Evolutionary conservation across 2,329 filamentous ascomycete genomes (phyloP), one percentile per base, ranked within the genome.

Genomic region (Botrytis byssoidea): DNA sequence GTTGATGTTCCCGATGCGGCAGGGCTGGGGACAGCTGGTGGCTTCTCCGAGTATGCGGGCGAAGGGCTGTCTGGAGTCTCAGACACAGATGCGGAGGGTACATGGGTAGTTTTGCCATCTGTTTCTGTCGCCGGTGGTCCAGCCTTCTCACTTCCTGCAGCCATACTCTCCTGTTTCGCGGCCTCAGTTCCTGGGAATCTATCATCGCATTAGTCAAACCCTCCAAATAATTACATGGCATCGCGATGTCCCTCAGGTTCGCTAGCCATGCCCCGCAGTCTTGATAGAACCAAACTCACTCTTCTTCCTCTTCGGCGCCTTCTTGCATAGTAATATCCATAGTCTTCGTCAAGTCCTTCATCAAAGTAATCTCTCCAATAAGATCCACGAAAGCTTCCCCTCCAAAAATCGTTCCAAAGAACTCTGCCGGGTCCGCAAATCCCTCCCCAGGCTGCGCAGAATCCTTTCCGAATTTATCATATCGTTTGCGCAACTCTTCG

Each of bases 401-500:
- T 78, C 96, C 96, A 81, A 99, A 99, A 79, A 99, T 99, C 86
- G 95, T 97, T 80, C 93, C 93, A 85, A 99, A 99, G 88, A 99
- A 99, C 84, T 99, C 96, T 77, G 94, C 89, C 1, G 96, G 96
- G 82, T 99, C 96, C 86, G 93, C 93, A 83, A 99, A 99, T 76
- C 96, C 96, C 79, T 94, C 93, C 79, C 91, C 90, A 0, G 96
- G 96, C 81, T 95, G 93, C 9, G 96, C 95, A 78, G 93, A 90
- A 80, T 99, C 96, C 84, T 98, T 98, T 82, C 96, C 96, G 86
- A 91, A 95, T 84, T 97, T 97, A 84, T 99, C 96, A 86, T 99
- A 99, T 81, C 93, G 91, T 80, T 92, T 93, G 80, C 96, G 92
- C 76, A 98, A 88, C 74, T 97, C 92, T 77, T 91, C 87, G 82